A percentile compares a stretch with the other conserved stretches of the same genome.
These are phyloP conservation scores for Trichocomaceae sp. DNA, from an alignment of 2,329 filamentous ascomycete genomes.

Conservation along the genomic window DNA sequence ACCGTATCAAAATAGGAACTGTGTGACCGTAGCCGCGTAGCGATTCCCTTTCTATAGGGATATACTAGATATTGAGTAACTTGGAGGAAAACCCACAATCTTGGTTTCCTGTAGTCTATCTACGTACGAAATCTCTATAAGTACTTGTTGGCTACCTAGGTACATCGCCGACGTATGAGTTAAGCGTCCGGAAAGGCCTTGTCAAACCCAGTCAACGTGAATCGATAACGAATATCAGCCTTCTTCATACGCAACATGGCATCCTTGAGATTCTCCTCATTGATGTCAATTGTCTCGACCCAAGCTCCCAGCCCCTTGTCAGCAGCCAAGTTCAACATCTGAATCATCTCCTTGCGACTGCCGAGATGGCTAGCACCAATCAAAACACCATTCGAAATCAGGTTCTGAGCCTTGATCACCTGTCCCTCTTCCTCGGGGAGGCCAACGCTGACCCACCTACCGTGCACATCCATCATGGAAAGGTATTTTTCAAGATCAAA, in stretches of 20 bases:
- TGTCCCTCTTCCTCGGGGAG: conserved; percentile 71
- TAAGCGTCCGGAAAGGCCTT: conserved; percentile 23
- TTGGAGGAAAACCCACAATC: too few relatives aligned
- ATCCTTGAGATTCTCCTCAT: conserved; percentile 61
- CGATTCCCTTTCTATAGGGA: too few relatives aligned
- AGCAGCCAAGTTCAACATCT: conserved; percentile 65
- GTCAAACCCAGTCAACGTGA: conserved; percentile 54
- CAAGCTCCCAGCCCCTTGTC: conserved; percentile 64
- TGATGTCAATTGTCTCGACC: conserved; percentile 66
- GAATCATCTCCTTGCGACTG: conserved; percentile 61
- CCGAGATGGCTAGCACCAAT: conserved; percentile 67
- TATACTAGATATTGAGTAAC: too few relatives aligned
- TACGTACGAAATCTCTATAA: too few relatives aligned
- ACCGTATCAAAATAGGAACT: too few relatives aligned
- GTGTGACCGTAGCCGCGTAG: too few relatives aligned
- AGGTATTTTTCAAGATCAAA: conserved; percentile 62
- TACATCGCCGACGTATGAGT: too few relatives aligned
- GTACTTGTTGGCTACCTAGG: too few relatives aligned
- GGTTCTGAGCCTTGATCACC: conserved; percentile 64
- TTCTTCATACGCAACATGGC: conserved; percentile 63
- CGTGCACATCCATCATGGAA: conserved; percentile 72
- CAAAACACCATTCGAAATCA: conserved; percentile 65
- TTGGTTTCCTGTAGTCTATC: too few relatives aligned
- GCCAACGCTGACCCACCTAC: conserved; percentile 71
- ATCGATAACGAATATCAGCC: conserved; percentile 65